A percentile compares a stretch with the other conserved stretches of the same genome.
Conservation (phyloP, 345 rosid genomes). For the Carallia brachiata region DNA sequence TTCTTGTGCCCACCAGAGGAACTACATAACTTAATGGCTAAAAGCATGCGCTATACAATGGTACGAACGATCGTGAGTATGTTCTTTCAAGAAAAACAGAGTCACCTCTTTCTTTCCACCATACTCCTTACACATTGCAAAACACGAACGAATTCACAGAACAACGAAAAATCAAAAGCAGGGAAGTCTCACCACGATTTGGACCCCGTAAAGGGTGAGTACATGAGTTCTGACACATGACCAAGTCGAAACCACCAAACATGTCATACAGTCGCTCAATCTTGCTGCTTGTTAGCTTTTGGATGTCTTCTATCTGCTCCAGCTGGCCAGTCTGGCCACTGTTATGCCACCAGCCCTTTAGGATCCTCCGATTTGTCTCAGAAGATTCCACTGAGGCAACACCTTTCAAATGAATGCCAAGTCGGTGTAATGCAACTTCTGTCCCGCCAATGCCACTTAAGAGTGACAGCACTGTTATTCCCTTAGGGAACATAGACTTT, state of each 20-base stretch:
- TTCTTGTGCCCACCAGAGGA: no score
- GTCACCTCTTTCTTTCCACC: slow-evolving; percentile 30
- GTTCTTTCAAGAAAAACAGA: no score
- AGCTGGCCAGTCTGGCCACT: slow-evolving; percentile 73
- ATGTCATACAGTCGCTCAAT: slow-evolving; percentile 44
- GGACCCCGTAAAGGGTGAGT: slow-evolving; percentile 18
- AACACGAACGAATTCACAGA: slow-evolving; percentile 73
- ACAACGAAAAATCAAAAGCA: slow-evolving; percentile 56
- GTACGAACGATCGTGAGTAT: no score
- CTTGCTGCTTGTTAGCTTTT: slow-evolving; percentile 54
- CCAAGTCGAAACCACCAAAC: slow-evolving; percentile 64
- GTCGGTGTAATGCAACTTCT: slow-evolving; percentile 60
- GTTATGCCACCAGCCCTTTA: slow-evolving; percentile 70
- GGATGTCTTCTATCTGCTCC: slow-evolving; percentile 66
- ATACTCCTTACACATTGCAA: slow-evolving; percentile 56
- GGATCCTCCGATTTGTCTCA: slow-evolving; percentile 53
- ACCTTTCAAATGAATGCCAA: slow-evolving; percentile 65
- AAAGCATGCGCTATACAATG: no score
- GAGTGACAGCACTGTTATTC: slow-evolving; percentile 69
- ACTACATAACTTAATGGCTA: no score
- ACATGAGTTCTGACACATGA: slow-evolving; percentile 73
- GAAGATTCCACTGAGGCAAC: slow-evolving; percentile 66
- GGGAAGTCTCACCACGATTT: slow-evolving; percentile 12
- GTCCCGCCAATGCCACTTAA: slow-evolving; percentile 84
- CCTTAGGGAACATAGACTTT: slow-evolving; percentile 61